Conservation (phyloP, 2,329 filamentous ascomycete species). For the Sclerotinia subarctica region DNA sequence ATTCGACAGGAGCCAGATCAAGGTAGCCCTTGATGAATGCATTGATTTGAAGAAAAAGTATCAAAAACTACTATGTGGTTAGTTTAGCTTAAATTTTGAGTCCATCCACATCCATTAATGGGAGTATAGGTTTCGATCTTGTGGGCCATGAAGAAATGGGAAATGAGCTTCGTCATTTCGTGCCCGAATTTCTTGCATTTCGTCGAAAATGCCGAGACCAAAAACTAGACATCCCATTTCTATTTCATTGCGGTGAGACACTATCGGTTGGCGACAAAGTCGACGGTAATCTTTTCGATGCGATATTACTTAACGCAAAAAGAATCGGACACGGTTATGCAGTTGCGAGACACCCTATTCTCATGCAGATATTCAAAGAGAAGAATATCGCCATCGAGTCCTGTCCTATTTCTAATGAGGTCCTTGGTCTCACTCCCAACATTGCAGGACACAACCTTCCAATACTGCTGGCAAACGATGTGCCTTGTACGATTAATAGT, state of each 20-base stretch:
- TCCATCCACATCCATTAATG: background rate
- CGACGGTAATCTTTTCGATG: slow-evolving; percentile 67
- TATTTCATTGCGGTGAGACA: slow-evolving; percentile 76
- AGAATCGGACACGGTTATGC: slow-evolving; percentile 74
- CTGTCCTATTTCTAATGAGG: slow-evolving; percentile 75
- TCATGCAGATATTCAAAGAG: slow-evolving; percentile 64
- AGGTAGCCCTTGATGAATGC: slow-evolving; percentile 57
- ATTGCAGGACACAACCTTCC: slow-evolving; percentile 66
- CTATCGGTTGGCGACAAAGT: slow-evolving; percentile 61
- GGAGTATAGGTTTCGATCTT: slow-evolving; percentile 60
- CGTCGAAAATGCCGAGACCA: slow-evolving; percentile 48
- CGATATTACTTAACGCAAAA: slow-evolving; percentile 61
- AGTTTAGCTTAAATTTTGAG: slow-evolving; percentile 31
- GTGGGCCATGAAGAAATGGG: slow-evolving; percentile 64
- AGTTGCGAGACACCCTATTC: slow-evolving; percentile 60
- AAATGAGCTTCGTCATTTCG: slow-evolving; percentile 57
- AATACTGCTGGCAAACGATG: slow-evolving; percentile 64
- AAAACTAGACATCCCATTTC: slow-evolving; percentile 61
- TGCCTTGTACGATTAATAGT: slow-evolving; percentile 71
- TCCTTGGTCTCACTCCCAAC: slow-evolving; percentile 65
- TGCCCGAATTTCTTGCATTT: slow-evolving; percentile 56
- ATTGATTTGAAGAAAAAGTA: slow-evolving; percentile 56
- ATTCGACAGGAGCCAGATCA: slow-evolving; percentile 49
- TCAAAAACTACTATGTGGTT: slow-evolving; percentile 61
- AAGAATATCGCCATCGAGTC: slow-evolving; percentile 68